Conservation (phyloP, 2,329 filamentous ascomycete genomes). For the Sporothrix schenckii region DNA sequence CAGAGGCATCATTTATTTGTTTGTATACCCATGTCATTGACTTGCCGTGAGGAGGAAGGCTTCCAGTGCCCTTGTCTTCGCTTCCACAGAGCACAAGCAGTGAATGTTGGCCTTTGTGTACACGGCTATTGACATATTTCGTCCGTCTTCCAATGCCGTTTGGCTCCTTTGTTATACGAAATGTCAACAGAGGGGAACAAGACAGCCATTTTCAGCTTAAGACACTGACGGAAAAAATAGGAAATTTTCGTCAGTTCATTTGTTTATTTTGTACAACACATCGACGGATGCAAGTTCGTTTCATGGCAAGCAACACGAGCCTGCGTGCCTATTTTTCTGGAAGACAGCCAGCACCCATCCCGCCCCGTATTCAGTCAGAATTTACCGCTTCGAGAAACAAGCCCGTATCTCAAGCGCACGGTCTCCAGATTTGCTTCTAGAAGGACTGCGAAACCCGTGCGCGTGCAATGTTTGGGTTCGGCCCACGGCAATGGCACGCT, state of each 20-base stretch:
- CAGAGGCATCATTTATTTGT: not conserved
- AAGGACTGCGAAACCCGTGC: conserved; percentile 1
- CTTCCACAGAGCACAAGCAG: conserved; percentile 4
- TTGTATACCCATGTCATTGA: not conserved
- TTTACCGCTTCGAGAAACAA: not conserved
- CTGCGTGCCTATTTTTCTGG: not conserved
- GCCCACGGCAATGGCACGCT: conserved; percentile 1
- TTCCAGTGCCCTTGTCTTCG: conserved; percentile 1
- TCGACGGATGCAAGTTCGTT: not conserved
- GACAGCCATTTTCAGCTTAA: not conserved
- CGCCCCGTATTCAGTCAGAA: not conserved
- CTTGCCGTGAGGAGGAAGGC: not conserved
- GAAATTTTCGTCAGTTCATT: conserved; percentile 8
- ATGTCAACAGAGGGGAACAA: conserved; percentile 26
- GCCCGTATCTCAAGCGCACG: not conserved
- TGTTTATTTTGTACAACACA: conserved; percentile 5
- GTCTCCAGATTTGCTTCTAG: not conserved
- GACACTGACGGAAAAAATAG: conserved; percentile 18
- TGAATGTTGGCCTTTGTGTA: not conserved
- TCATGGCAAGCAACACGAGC: conserved; percentile 2
- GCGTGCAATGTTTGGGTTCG: conserved; percentile 2
- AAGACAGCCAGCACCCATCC: not conserved
- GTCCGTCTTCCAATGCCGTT: not conserved
- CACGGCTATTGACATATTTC: conserved; percentile 9
- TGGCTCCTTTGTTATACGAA: conserved; percentile 13